phyloP scores from a whole-genome alignment of 441 rosid species.

The Pelargonium exstipulatum region DNA sequence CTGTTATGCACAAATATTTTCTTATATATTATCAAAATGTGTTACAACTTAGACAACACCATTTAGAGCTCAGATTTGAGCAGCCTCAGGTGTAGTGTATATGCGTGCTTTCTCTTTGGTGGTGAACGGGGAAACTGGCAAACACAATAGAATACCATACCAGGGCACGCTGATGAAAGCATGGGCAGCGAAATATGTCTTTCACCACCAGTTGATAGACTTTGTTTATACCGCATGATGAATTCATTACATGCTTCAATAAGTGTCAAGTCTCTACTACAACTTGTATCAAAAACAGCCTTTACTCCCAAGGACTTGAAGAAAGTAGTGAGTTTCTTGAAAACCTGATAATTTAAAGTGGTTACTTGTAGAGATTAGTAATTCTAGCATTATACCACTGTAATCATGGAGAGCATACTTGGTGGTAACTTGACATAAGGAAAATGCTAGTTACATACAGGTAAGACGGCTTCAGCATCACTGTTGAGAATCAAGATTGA shows the following conservation, averaged over 20 bases:
- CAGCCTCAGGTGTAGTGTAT: not conserved
- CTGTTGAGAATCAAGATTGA: not conserved
- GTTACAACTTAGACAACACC: not conserved
- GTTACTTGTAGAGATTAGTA: constrained; percentile 11
- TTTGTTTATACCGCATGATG: constrained; percentile 52
- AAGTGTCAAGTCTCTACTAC: constrained; percentile 70
- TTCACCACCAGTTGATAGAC: constrained; percentile 33
- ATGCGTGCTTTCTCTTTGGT: no score
- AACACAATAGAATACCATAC: constrained; percentile 29
- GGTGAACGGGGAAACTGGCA: not conserved
- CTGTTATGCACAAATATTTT: constrained; percentile 21
- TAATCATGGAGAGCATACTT: not conserved
- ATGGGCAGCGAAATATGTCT: constrained; percentile 50
- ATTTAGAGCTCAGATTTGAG: not conserved
- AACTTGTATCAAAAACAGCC: constrained; percentile 80
- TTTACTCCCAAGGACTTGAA: constrained; percentile 81
- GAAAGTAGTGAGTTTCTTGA: constrained; percentile 72
- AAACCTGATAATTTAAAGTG: constrained; percentile 39
- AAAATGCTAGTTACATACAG: constrained; percentile 7
- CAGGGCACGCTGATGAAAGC: constrained; percentile 93
- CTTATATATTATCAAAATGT: not conserved
- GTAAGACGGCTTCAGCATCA: constrained; percentile 5
- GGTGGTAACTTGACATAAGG: not conserved
- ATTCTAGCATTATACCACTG: not conserved
- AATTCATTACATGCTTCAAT: constrained; percentile 86